Base-by-base conservation (phyloP, 1,284 basidiomycete species). In the Volvariella surrecta region DNA sequence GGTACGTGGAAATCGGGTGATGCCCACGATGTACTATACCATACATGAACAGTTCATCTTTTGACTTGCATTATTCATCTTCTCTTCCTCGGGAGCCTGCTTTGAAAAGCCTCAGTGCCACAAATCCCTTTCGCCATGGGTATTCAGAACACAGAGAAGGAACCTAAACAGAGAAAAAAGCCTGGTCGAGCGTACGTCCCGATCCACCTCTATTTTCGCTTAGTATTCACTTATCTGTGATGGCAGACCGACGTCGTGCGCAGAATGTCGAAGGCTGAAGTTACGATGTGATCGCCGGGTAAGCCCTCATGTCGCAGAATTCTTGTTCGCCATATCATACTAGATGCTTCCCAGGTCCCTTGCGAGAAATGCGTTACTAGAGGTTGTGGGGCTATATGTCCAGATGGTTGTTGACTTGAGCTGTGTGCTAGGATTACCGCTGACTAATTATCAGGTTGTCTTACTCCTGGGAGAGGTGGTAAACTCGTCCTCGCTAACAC, bases 211-310 rank as follows among this genome's bases (percentile, higher is more conserved):
- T 11, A 28, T 11, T 6, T 28, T 11, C 6, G 24, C 24, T 6
- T 28, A 28, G 11, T 28, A 6, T 28, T 28, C 24, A 11, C 6
- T 11, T 19, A 7, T n/a, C 7, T 7, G n/a, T 16, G 6, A 6
- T 19, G 34, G 7, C 37, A 62, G 59, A 17, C 78, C 81, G 4
- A 81, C 82, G 8, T 78, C 79, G 15, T 85, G 82, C 54, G 80
- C 81, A 4, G 82, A 86, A 62, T 86, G 82, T 58, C 67, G 82
- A 49, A 66, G 84, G 44, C 65, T 87, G 43, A 88, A 87, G 58
- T 63, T 87, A 46, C 71, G 74, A 35, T 87, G 83, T 54, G 82
- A 86, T 57, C 74, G 78, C 52, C 77, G 78, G 60, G 82, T 79
- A 52, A 20, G 57, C 20, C n/a, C 9, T 8, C 4, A 22, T 19